phyloP scores from a whole-genome alignment of 2,329 filamentous ascomycete species.

The Aspergillus sp. region DNA sequence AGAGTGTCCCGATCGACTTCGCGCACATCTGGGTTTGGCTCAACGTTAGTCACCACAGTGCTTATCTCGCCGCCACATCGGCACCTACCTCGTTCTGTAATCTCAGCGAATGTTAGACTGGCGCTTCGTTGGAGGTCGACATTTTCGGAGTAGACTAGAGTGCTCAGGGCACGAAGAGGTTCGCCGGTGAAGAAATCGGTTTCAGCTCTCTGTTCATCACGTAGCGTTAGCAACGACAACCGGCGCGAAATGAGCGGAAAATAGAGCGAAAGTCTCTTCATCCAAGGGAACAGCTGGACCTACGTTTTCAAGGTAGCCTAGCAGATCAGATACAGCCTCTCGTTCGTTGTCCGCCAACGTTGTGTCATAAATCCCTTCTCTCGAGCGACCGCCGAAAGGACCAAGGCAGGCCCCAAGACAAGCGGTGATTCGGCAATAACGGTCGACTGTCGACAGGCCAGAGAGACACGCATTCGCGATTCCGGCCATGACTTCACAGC shows the following conservation, averaged over 20 bases:
- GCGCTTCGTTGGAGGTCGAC: slow-evolving; percentile 96
- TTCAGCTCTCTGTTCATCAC: slow-evolving; percentile 71
- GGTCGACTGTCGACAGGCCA: slow-evolving; percentile 42
- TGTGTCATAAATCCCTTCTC: slow-evolving; percentile 79
- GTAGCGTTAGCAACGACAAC: slow-evolving; percentile 20
- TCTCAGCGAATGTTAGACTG: slow-evolving; percentile 97
- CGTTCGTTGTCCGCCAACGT: slow-evolving; percentile 93
- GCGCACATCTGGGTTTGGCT: slow-evolving; percentile 71
- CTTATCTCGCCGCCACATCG: not conserved
- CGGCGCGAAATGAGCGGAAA: not conserved
- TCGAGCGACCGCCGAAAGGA: slow-evolving; percentile 64
- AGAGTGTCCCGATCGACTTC: slow-evolving; percentile 94
- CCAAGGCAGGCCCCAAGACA: slow-evolving; percentile 43
- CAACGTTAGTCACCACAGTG: not conserved
- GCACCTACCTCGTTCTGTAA: slow-evolving; percentile 84
- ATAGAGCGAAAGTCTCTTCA: slow-evolving; percentile 2
- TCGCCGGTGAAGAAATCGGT: slow-evolving; percentile 98
- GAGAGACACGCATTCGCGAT: slow-evolving; percentile 42
- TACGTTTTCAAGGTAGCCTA: slow-evolving; percentile 97
- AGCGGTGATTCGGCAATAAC: slow-evolving; percentile 46
- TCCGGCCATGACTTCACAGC: slow-evolving; percentile 35
- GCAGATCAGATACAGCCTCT: slow-evolving; percentile 91
- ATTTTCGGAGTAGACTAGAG: slow-evolving; percentile 96
- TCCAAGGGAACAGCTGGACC: slow-evolving; percentile 29
- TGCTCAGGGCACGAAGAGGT: slow-evolving; percentile 88